A percentile compares a stretch with the other conserved stretches of the same genome.
Conservation (phyloP, 306 rosid genomes). For the Quercus wislizeni region DNA sequence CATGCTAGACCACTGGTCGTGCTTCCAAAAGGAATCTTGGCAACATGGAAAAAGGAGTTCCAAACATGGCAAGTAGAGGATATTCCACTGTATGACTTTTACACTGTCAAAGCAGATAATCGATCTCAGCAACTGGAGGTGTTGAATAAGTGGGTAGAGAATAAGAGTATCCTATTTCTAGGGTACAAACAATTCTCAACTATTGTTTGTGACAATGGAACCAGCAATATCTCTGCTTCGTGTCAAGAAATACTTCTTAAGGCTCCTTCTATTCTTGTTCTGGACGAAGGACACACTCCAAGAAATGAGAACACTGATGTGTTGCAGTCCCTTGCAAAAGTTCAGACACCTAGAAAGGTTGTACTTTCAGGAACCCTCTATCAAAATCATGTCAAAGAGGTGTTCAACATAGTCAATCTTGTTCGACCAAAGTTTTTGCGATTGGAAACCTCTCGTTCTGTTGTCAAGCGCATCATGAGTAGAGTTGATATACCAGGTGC, state of each 20-base stretch:
- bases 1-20: slow-evolving; percentile 83
- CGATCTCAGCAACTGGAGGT: slow-evolving; percentile 70
- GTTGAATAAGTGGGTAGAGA: slow-evolving; percentile 66
- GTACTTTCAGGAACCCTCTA: slow-evolving; percentile 92
- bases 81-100: slow-evolving; percentile 71
- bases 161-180: slow-evolving; percentile 79
- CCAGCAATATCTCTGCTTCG: slow-evolving; percentile 25
- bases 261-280: slow-evolving; percentile 73
- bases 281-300: slow-evolving; percentile 98
- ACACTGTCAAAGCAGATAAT: slow-evolving; percentile 73
- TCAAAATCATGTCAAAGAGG: slow-evolving; percentile 92
- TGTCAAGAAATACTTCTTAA: slow-evolving; percentile 72
- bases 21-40: slow-evolving; percentile 91
- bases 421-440: slow-evolving; percentile 77
- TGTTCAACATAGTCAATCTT: slow-evolving; percentile 77
- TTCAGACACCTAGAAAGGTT: slow-evolving; percentile 78
- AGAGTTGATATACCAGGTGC: slow-evolving; percentile 57
- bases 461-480: slow-evolving; percentile 69
- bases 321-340: slow-evolving; percentile 71
- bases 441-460: slow-evolving; percentile 58
- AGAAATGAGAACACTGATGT: slow-evolving; percentile 87
- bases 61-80: slow-evolving; percentile 92
- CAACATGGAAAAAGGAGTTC: slow-evolving; percentile 92
- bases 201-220: slow-evolving; percentile 58
- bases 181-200: slow-evolving; percentile 91